Evolutionary conservation across 306 rosid genomes (phyloP).

Genomic region (Acmispon strigosus): DNA sequence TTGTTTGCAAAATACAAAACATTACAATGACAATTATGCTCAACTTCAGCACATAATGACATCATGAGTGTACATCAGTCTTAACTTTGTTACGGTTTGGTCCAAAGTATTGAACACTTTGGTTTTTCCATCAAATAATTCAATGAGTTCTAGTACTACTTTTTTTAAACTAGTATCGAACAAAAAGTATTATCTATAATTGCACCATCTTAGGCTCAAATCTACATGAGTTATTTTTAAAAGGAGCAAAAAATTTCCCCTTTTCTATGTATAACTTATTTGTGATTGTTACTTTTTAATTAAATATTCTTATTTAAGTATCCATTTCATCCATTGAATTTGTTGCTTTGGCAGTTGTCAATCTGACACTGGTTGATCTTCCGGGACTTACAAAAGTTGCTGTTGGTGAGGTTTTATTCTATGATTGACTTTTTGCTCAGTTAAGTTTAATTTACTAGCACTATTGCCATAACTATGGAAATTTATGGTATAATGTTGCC

Average conservation of each 20-base stretch:
- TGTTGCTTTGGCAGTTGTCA: constrained; percentile 75
- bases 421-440: neutral
- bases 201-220: neutral
- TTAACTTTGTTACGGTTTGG: neutral
- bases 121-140: constrained; percentile 4
- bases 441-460: neutral
- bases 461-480: neutral
- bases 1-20: neutral
- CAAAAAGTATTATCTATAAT: neutral
- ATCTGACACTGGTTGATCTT: constrained; percentile 93
- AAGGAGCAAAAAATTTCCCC: neutral
- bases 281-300: neutral
- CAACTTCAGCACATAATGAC: neutral
- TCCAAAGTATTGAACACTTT: neutral
- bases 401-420: constrained; percentile 62
- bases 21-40: neutral
- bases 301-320: neutral
- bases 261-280: neutral
- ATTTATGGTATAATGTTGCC: constrained; percentile 8
- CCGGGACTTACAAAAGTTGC: constrained; percentile 99
- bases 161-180: neutral
- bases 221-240: neutral
- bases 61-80: neutral
- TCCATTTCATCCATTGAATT: constrained; percentile 22
- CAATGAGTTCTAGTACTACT: neutral